Conservation (phyloP, 1,139 yeast genomes). For the Lodderomyces jiufengensis region DNA sequence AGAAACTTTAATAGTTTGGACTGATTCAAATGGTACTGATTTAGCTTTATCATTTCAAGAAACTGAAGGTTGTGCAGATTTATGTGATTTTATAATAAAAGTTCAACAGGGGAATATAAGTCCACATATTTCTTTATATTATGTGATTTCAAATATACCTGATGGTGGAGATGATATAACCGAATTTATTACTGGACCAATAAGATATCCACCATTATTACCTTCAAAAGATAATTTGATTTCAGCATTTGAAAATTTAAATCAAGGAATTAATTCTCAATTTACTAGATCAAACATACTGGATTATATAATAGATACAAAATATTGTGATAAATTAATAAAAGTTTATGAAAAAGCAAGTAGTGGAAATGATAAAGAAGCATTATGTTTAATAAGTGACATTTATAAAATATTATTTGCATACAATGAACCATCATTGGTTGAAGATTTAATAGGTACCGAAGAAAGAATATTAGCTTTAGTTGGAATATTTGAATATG, state of each 20-base stretch:
- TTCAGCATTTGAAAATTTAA: conserved; percentile 48
- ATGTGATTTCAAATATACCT: conserved; percentile 52
- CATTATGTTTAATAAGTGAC: conserved; percentile 64
- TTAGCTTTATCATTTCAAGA: conserved; percentile 92
- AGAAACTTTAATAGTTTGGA: conserved; percentile 93
- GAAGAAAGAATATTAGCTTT: conserved; percentile 62
- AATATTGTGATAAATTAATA: conserved; percentile 53
- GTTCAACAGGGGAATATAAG: conserved; percentile 60
- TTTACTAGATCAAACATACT: conserved; percentile 53
- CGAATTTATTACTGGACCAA: conserved; percentile 79
- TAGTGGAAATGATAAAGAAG: conserved; percentile 40
- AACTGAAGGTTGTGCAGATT: conserved; percentile 78
- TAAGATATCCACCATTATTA: conserved; percentile 55
- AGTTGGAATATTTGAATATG: conserved; percentile 87
- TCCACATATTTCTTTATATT: conserved; percentile 68
- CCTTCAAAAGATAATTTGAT: conserved; percentile 50
- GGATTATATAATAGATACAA: conserved; percentile 45
- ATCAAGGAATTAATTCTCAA: conserved; percentile 55
- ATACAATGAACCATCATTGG: conserved; percentile 65
- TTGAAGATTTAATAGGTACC: conserved; percentile 59
- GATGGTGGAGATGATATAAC: conserved; percentile 48
- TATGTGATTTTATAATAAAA: conserved; percentile 75
- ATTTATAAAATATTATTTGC: conserved; percentile 66
- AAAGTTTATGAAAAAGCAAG: conserved; percentile 57
- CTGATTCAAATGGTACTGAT: conserved; percentile 73